A percentile compares a stretch with the other conserved stretches of the same genome.
Conservation (phyloP, 345 rosid species). For the Anacardium occidentale region DNA sequence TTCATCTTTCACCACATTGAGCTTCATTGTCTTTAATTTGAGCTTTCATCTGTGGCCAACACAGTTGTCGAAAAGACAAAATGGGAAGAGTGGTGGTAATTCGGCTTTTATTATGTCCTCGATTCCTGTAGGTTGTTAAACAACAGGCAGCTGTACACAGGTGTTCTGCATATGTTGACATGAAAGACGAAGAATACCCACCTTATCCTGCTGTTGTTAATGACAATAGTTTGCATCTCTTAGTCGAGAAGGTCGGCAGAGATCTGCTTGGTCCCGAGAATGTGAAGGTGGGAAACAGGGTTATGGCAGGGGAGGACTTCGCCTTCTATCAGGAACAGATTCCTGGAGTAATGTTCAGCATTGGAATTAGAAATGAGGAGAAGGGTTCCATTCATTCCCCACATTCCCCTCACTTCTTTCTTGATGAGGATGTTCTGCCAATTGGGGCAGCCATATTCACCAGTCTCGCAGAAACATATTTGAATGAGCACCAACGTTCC, state of each 20-base stretch:
- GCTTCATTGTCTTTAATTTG: not conserved
- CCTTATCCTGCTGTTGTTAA: constrained; percentile 65
- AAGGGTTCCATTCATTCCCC: constrained; percentile 61
- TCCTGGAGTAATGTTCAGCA: constrained; percentile 65
- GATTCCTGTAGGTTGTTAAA: constrained; percentile 52
- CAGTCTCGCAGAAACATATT: constrained; percentile 63
- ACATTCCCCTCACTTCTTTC: constrained; percentile 72
- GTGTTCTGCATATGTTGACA: constrained; percentile 54
- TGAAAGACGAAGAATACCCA: constrained; percentile 45
- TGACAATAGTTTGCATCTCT: constrained; percentile 51
- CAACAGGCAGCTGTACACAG: constrained; percentile 66
- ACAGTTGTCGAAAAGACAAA: not conserved
- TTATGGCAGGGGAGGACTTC: constrained; percentile 87
- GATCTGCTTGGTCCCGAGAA: constrained; percentile 62
- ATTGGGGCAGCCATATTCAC: constrained; percentile 72
- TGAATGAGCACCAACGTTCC: constrained; percentile 45
- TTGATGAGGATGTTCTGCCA: constrained; percentile 79
- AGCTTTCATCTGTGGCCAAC: not conserved
- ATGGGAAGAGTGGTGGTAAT: not conserved
- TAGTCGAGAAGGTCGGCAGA: constrained; percentile 46
- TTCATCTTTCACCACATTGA: not conserved
- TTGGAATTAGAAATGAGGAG: constrained; percentile 71
- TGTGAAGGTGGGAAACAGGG: constrained; percentile 36
- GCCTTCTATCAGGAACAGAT: constrained; percentile 71
- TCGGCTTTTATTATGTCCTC: not conserved